Base-by-base conservation (phyloP, 106 monocot species). In the Narthecium ossifragum region DNA sequence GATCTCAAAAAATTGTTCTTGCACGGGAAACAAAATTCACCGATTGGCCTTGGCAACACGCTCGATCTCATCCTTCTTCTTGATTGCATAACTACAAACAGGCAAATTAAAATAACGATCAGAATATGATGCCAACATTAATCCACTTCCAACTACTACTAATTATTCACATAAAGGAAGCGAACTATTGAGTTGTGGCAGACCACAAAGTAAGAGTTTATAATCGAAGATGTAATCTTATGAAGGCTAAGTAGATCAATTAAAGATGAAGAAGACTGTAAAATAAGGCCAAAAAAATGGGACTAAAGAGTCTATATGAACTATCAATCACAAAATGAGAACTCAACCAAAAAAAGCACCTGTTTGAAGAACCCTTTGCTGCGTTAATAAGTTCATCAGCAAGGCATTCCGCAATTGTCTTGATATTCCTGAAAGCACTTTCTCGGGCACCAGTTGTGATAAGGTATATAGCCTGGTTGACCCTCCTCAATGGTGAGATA, bases 31-130 rank as follows among this genome's bases (percentile, higher is more conserved):
- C n/a, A n/a, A n/a, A n/a, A 50, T 32, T 77, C 72, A 81, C 46
- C 81, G 75, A 21, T 81, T 81, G 23, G 81, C 81, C 81, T 81
- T 81, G 41, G 81, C 83, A 58, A 83, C 81, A 53, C 76, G 81
- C 51, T 81, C 76, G 27, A 81, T 76, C 68, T 81, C 81, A 38
- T 81, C 76, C 76, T 81, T 81, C 67, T 76, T 81, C 63, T 81
- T 81, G 67, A 81, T 81, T 9, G 81, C 81, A 48, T 81, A 81
- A 53, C 76, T 79, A 61, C 8, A 39, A n/a, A 50, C 4, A 46
- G 2, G 22, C 39, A 40, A 3, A 31, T 30, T 29, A 17, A 17
- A 7, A 43, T 17, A 13, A 43, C 1, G 43, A 6, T 7, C 11
- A 43, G 0, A 43, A 14, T 22, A 49, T 48, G 22, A 31, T 23